phyloP scores from a whole-genome alignment of 1,284 basidiomycete genomes.

The Ceratobasidium sp. region DNA sequence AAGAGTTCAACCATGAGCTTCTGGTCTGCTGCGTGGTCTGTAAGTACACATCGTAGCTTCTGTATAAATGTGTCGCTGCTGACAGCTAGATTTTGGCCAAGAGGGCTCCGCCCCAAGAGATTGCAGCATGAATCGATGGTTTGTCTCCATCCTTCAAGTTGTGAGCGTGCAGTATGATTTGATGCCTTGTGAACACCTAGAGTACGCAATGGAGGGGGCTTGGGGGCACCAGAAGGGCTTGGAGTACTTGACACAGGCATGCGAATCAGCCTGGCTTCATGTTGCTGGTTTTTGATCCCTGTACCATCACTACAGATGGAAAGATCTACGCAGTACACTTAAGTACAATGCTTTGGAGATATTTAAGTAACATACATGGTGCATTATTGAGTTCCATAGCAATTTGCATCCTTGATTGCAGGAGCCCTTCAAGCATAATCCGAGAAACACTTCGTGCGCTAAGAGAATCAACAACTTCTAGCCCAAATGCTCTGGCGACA shows the following conservation, averaged over 20 bases:
- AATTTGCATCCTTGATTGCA: constrained; percentile 10
- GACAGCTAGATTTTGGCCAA: not conserved
- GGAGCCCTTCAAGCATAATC: not conserved
- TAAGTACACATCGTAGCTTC: not conserved
- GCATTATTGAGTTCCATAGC: not conserved
- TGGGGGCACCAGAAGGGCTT: not conserved
- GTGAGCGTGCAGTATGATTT: constrained; percentile 17
- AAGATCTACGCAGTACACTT: not conserved
- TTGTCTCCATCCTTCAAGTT: constrained; percentile 2
- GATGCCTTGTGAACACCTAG: constrained; percentile 15
- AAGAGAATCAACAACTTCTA: constrained; percentile 1
- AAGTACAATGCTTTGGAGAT: not conserved
- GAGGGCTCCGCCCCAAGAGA: not conserved
- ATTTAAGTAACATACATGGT: not conserved
- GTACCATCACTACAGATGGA: constrained; percentile 29
- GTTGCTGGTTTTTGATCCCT: constrained; percentile 30
- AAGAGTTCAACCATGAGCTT: not conserved
- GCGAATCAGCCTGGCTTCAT: constrained; percentile 4
- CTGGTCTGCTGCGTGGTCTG: constrained; percentile 30
- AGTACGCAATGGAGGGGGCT: not conserved
- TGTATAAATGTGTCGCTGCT: not conserved
- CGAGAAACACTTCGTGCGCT: constrained; percentile 15
- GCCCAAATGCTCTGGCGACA: not conserved
- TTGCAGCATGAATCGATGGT: not conserved
- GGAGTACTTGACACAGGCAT: not conserved